Conservation (phyloP, 148 eudicot species). For the Chenopodium berlandieri region DNA sequence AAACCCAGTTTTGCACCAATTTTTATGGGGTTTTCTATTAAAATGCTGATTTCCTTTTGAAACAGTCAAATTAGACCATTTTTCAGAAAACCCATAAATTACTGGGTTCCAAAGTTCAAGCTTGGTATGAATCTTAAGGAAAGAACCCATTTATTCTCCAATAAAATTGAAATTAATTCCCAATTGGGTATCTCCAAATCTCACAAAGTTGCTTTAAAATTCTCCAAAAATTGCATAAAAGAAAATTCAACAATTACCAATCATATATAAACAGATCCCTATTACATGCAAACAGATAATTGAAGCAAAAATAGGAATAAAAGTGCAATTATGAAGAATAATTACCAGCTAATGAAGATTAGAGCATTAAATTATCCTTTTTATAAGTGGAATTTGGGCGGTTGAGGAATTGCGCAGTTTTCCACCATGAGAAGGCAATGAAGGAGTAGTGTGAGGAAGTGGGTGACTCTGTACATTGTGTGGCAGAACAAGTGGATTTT, state of each 20-base stretch:
- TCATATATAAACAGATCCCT: not conserved
- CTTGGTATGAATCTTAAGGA: constrained; percentile 70
- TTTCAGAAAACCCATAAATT: constrained; percentile 53
- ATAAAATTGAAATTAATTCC: not conserved
- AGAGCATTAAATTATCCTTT: not conserved
- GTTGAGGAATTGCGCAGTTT: not conserved
- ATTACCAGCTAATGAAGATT: not conserved
- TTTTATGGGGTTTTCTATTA: constrained; percentile 33
- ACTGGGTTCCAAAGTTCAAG: constrained; percentile 65
- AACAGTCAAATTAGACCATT: constrained; percentile 37
- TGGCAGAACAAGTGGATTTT: not conserved
- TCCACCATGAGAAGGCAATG: not conserved
- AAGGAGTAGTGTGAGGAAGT: not conserved
- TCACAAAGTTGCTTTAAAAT: constrained; percentile 15
- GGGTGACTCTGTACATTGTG: not conserved
- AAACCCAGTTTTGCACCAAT: constrained; percentile 34
- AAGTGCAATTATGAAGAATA: not conserved
- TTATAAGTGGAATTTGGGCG: not conserved
- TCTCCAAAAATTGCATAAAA: constrained; percentile 6
- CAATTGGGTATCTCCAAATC: constrained; percentile 39
- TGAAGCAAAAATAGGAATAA: not conserved
- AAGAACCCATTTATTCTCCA: constrained; percentile 58
- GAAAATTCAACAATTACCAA: not conserved
- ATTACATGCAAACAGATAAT: not conserved
- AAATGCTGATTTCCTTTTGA: constrained; percentile 36